Base-by-base conservation (phyloP, 2,329 filamentous ascomycete genomes). In the Penicillium sp. region DNA sequence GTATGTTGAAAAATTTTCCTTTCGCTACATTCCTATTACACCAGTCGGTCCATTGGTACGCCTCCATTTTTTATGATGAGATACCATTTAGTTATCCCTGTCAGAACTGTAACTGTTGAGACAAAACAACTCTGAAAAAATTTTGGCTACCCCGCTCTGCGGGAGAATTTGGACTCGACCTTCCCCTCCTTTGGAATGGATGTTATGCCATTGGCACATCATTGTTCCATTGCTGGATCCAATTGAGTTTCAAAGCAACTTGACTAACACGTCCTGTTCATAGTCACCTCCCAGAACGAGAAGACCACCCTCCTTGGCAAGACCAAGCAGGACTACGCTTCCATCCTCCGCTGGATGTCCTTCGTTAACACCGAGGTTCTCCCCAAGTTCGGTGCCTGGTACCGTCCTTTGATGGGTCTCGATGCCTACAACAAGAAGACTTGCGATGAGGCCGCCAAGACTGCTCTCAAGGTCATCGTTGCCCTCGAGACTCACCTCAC, bases 281-380 rank as follows among this genome's bases (percentile, higher is more conserved):
- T 58, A 97, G 94, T 99, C 76, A 91, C 94, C 72, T 97, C 94
- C 69, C 94, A 99, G 83, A 99, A 99, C 79, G 94, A 97, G 88
- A 97, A 97, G 89, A 99, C 94, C 71, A 95, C 91, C 68, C 91
- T 99, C 66, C 87, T 99, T 70, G 94, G 94, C 75, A 97, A 97
- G 88, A 99, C 92, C 82, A 99, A 99, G 89, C 93, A 99, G 84
- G 94, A 99, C 87, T 93, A 97, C 79, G 94, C 94, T 70, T 92
- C 92, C 68, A 99, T 99, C 78, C 84, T 99, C 75, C 90, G 89
- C 80, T 99, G 94, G 94, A 87, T 97, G 88, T 97, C 93, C 65
- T 97, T 88, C 81, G 89, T 88, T 85, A 99, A 97, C 87, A 76
- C 80, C 58, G 93, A 99, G 83, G 76, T 97, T 71, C 83, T 96